phyloP scores from a whole-genome alignment of 1,284 basidiomycete species.

The Ceratobasidium sp. region DNA sequence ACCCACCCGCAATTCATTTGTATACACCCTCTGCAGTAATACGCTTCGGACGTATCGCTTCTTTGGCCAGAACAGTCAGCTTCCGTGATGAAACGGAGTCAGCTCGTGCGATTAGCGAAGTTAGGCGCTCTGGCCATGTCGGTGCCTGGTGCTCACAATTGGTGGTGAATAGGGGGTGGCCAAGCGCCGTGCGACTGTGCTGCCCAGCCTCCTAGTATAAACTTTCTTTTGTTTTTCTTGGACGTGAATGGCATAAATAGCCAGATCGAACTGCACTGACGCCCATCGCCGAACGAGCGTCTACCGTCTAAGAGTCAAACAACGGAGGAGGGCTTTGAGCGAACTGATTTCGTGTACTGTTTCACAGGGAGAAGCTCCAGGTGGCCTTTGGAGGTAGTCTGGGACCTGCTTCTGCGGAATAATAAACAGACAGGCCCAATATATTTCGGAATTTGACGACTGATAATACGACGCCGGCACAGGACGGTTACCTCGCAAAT shows the following conservation, averaged over 20 bases:
- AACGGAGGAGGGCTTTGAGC: neutral
- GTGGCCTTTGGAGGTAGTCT: neutral
- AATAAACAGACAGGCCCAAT: neutral
- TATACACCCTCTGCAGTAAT: neutral
- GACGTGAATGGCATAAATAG: neutral
- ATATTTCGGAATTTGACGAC: neutral
- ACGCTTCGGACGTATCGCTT: conserved; percentile 11
- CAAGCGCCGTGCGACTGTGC: conserved; percentile 1
- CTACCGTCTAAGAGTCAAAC: neutral
- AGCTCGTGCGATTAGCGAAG: neutral
- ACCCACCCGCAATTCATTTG: conserved; percentile 6
- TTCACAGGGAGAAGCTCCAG: neutral
- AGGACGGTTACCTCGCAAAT: neutral
- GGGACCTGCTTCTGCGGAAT: neutral
- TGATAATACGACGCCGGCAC: neutral
- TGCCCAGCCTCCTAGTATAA: neutral
- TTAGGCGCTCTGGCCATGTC: conserved; percentile 1
- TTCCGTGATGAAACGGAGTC: conserved; percentile 23
- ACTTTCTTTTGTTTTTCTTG: neutral
- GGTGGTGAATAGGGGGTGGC: conserved; percentile 6
- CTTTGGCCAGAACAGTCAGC: conserved; percentile 1
- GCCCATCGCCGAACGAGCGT: neutral
- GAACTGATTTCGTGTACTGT: neutral
- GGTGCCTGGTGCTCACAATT: conserved; percentile 13
- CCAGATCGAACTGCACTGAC: neutral